Evolutionary conservation across 495 filamentous ascomycete species (phyloP).

Genomic region (Talaromyces stipitatus): DNA sequence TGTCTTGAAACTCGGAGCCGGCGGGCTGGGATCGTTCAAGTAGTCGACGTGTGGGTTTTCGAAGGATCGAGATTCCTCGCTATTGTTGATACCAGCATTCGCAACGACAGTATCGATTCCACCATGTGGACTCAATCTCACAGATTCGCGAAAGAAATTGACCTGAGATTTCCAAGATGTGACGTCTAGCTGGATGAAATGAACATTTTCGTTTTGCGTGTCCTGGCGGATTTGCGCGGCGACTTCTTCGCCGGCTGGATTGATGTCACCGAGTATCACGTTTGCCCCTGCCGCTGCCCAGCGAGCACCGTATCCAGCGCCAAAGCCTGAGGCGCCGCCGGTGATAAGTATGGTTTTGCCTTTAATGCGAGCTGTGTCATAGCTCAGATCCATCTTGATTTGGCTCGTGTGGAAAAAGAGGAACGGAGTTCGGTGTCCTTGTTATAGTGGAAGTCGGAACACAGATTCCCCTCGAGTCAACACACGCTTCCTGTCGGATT

Average conservation of each 20-base stretch:
- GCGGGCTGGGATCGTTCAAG: slow-evolving; percentile 20
- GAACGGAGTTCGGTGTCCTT: neutral
- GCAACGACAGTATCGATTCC: slow-evolving; percentile 57
- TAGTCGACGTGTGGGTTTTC: slow-evolving; percentile 3
- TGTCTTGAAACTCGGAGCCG: slow-evolving; percentile 41
- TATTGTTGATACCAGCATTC: slow-evolving; percentile 56
- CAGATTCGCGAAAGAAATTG: slow-evolving; percentile 47
- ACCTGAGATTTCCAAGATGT: slow-evolving; percentile 21
- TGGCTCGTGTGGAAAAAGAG: neutral
- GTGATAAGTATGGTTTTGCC: slow-evolving; percentile 44
- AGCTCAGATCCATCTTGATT: neutral
- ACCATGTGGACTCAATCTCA: slow-evolving; percentile 40
- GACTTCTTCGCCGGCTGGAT: slow-evolving; percentile 15
- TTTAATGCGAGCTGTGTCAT: slow-evolving; percentile 14
- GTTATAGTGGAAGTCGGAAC: neutral
- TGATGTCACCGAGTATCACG: slow-evolving; percentile 23
- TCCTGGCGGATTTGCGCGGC: slow-evolving; percentile 7
- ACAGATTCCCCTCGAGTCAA: too few relatives aligned
- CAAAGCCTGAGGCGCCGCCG: slow-evolving; percentile 42
- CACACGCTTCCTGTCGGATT: too few relatives aligned
- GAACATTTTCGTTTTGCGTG: slow-evolving; percentile 14
- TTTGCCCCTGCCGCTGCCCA: slow-evolving; percentile 36
- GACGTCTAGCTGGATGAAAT: slow-evolving; percentile 39
- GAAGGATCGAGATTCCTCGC: neutral
- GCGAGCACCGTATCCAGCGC: slow-evolving; percentile 29